phyloP scores from a whole-genome alignment of 345 rosid genomes.

The rapeseed (Brassica napus) region Da-Ae NC_063449.1:35909501-35910000 shows the following conservation, averaged over 20 bases:
- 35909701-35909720: slow-evolving; percentile 3
- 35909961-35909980: slow-evolving; percentile 9
- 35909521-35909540: background rate
- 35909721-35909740: background rate
- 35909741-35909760: background rate
- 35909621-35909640: slow-evolving; percentile 92
- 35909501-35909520: background rate
- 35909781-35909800: slow-evolving; percentile 85
- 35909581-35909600: slow-evolving; percentile 44
- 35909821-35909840: slow-evolving; percentile 95
- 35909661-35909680: slow-evolving; percentile 88
- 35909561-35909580: background rate
- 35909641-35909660: slow-evolving; percentile 97
- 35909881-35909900: slow-evolving; percentile 37
- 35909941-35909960: background rate
- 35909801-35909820: slow-evolving; percentile 84
- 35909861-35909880: slow-evolving; percentile 88
- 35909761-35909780: background rate
- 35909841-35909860: slow-evolving; percentile 96
- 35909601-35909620: slow-evolving; percentile 96
- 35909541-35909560: background rate
- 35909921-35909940: background rate
- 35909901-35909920: background rate
- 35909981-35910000: slow-evolving; percentile 96
- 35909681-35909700: slow-evolving; percentile 82